These are phyloP conservation scores for Rhizoctonia solani DNA, from an alignment of 1,284 basidiomycete species.

Conservation along the genomic window DNA sequence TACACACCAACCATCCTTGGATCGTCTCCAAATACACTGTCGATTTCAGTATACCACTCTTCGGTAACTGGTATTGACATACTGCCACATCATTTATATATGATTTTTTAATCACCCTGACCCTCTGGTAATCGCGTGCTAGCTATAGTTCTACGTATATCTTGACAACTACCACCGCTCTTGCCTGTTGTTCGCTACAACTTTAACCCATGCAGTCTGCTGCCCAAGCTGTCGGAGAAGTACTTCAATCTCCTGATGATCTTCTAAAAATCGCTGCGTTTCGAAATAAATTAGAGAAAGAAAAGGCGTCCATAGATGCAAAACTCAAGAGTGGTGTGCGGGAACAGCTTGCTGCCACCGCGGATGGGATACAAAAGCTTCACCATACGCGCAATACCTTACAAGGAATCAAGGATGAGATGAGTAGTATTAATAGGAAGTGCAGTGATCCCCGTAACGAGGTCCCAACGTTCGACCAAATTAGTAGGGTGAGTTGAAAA, in stretches of 20 bases:
- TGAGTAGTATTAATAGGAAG: conserved; percentile 83
- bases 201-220: conserved; percentile 47
- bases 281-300: conserved; percentile 93
- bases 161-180: background rate
- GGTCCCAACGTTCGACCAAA: conserved; percentile 87
- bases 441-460: conserved; percentile 72
- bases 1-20: too few relatives aligned
- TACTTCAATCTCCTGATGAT: conserved; percentile 91
- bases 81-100: conserved; percentile 9
- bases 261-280: conserved; percentile 87
- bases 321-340: conserved; percentile 91
- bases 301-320: conserved; percentile 93
- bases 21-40: too few relatives aligned
- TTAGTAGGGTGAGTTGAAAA: conserved; percentile 72
- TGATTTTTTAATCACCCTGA: too few relatives aligned
- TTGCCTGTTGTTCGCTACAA: background rate
- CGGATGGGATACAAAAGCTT: conserved; percentile 86
- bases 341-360: conserved; percentile 89
- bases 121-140: background rate
- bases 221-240: conserved; percentile 81
- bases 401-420: conserved; percentile 88
- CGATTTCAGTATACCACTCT: too few relatives aligned
- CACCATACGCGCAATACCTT: conserved; percentile 82
- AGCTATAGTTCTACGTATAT: background rate
- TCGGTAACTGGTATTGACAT: too few relatives aligned